Percentiles rank a stretch among this genome's conserved stretches.
Evolutionary conservation across 805 yeast genomes (phyloP).

Genomic region (Saturnispora gosingensis): DNA sequence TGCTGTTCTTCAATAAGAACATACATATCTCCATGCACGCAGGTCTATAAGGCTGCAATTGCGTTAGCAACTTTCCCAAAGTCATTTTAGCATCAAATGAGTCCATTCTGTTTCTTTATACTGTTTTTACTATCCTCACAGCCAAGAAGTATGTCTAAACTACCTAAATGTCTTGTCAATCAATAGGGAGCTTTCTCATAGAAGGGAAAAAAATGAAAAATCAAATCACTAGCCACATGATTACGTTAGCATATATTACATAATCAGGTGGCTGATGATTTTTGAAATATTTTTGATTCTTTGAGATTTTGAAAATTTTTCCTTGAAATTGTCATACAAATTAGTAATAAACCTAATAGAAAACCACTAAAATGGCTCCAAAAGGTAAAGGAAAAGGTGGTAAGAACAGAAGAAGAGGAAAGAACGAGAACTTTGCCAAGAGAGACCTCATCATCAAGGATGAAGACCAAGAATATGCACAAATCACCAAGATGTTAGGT

Average conservation of each 20-base stretch:
- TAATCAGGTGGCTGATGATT: not conserved
- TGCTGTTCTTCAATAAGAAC: conserved; percentile 48
- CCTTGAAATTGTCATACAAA: not conserved
- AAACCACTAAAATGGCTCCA: conserved; percentile 32
- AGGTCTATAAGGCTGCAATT: conserved; percentile 54
- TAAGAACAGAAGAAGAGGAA: conserved; percentile 96
- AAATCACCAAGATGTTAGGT: conserved; percentile 96
- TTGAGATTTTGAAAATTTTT: not conserved
- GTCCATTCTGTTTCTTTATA: conserved; percentile 44
- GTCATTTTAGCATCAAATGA: conserved; percentile 79
- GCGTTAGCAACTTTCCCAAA: conserved; percentile 56
- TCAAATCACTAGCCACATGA: not conserved
- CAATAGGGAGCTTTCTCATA: not conserved
- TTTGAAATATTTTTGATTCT: not conserved
- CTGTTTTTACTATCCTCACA: not conserved
- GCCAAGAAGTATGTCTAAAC: not conserved
- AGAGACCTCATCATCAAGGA: conserved; percentile 89
- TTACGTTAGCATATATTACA: not conserved
- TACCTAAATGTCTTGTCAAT: not conserved
- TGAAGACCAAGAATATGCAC: conserved; percentile 98
- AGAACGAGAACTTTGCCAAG: conserved; percentile 89
- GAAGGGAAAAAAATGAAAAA: not conserved
- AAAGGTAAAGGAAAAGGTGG: conserved; percentile 53
- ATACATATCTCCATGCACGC: conserved; percentile 42
- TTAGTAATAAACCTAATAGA: not conserved